A percentile compares a stretch with the other conserved stretches of the same genome.
Conservation (phyloP, 2,329 filamentous ascomycete genomes). For the Waltergamsia citrina region DNA sequence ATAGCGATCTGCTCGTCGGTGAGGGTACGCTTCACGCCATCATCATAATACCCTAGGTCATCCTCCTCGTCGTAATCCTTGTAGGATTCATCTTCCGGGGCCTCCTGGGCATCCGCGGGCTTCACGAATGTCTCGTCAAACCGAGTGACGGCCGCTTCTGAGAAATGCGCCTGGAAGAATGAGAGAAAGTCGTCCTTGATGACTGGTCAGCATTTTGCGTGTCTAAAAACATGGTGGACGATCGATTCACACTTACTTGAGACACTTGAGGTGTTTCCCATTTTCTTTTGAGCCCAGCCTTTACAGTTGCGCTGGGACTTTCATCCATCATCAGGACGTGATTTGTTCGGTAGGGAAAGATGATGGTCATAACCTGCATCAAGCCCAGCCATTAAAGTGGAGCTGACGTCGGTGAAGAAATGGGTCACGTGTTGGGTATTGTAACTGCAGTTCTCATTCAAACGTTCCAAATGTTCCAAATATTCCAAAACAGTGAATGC, state of each 20-base stretch:
- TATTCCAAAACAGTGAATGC: too few relatives aligned
- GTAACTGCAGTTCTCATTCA: too few relatives aligned
- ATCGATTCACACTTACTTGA: constrained; percentile 14
- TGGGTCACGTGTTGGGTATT: too few relatives aligned
- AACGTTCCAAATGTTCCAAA: too few relatives aligned
- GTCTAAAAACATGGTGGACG: not conserved
- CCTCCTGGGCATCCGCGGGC: constrained; percentile 18
- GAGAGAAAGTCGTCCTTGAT: constrained; percentile 46
- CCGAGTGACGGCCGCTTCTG: constrained; percentile 28
- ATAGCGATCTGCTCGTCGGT: constrained; percentile 88
- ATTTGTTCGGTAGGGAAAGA: too few relatives aligned
- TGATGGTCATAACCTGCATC: too few relatives aligned
- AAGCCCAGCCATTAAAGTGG: too few relatives aligned
- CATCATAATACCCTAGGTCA: constrained; percentile 72
- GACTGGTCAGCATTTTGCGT: constrained; percentile 10
- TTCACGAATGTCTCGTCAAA: constrained; percentile 37
- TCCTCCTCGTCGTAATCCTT: constrained; percentile 55
- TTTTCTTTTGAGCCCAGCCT: too few relatives aligned
- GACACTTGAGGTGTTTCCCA: constrained; percentile 13
- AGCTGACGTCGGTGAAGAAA: too few relatives aligned
- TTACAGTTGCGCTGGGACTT: too few relatives aligned
- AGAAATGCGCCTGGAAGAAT: constrained; percentile 55
- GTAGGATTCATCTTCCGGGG: constrained; percentile 18
- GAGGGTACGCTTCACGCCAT: constrained; percentile 80
- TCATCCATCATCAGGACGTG: too few relatives aligned